Base-by-base conservation (phyloP, 1,284 basidiomycete genomes). In the Sporisorium reilianum region DNA sequence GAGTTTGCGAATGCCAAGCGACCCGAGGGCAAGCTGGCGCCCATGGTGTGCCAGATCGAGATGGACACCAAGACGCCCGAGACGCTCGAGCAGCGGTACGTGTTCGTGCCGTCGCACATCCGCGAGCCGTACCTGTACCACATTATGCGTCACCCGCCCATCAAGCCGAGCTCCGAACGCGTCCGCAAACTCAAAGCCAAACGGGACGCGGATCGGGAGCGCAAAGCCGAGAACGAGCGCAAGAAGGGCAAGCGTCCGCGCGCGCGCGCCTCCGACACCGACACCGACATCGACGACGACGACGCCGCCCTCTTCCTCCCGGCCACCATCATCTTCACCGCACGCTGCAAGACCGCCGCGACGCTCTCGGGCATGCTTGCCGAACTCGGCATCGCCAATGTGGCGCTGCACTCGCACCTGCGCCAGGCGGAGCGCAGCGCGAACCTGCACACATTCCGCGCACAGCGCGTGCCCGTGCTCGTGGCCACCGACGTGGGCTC, bases 271-370 rank as follows among this genome's bases (percentile, higher is more conserved):
- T 30, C 28, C 30, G 64, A 44, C 7, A 67, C 66, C 18, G 70
- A 68, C n/a, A 50, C 55, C 1, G 62, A 66, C 6, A n/a, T n/a
- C n/a, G 60, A 67, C 22, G 73, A 67, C 11, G 73, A 75, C 10
- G 59, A 64, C 1, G 55, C 48, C 1, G 51, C 48, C 3, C 57
- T 66, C 6, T 62, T 59, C 23, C 53, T 54, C 90, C 95, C 64
- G 89, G 94, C 85, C 0, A 99, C 95, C 7, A 98, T 99, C 83
- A 94, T 99, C 73, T 99, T 99, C 85, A 94, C 94, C 67, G 89
- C 91, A 25, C 91, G 91, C 46, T 90, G 95, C 60, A 90, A 91
- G 46, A 96, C 94, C 0, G 95, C 92, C 0, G 95, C 95, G 22
- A 80, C 85, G 23, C 73, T 86, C 9, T 95, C 95, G 79, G 88